These are phyloP conservation scores for Gardenia jasminoides DNA, from an alignment of 257 asterid genomes.

Conservation along the genomic window DNA sequence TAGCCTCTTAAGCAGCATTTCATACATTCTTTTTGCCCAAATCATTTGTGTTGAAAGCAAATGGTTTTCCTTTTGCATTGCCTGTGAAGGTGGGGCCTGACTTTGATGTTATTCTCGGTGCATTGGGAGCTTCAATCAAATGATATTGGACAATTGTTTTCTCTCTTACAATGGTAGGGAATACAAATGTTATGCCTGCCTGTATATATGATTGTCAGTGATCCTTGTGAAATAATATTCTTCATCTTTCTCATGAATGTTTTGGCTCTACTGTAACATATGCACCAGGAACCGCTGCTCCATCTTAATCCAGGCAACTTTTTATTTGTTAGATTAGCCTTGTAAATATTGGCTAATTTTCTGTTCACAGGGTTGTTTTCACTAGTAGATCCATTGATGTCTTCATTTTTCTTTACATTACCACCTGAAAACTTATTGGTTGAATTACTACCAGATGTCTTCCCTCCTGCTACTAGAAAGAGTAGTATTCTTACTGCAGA, in stretches of 20 bases:
- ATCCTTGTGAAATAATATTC: not conserved
- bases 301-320: not conserved
- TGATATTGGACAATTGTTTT: slow-evolving; percentile 79
- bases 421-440: not conserved
- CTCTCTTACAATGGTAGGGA: slow-evolving; percentile 83
- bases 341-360: not conserved
- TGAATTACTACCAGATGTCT: not conserved
- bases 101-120: slow-evolving; percentile 87
- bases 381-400: not conserved
- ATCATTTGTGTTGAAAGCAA: slow-evolving; percentile 61
- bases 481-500: too few relatives aligned
- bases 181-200: slow-evolving; percentile 45
- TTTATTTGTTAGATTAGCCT: not conserved
- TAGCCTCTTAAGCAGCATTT: slow-evolving; percentile 5
- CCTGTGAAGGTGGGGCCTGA: slow-evolving; percentile 94
- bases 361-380: not conserved
- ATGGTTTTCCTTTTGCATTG: slow-evolving; percentile 67
- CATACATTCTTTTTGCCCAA: slow-evolving; percentile 37
- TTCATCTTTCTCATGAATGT: slow-evolving; percentile 2
- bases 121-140: slow-evolving; percentile 85
- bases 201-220: slow-evolving; percentile 24
- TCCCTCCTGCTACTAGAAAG: not conserved
- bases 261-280: not conserved
- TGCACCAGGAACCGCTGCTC: not conserved
- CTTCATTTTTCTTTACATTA: not conserved